A percentile compares a stretch with the other conserved stretches of the same genome.
Evolutionary conservation across 2,329 filamentous ascomycete genomes (phyloP).

Genomic region (Paraphoma sp.): DNA sequence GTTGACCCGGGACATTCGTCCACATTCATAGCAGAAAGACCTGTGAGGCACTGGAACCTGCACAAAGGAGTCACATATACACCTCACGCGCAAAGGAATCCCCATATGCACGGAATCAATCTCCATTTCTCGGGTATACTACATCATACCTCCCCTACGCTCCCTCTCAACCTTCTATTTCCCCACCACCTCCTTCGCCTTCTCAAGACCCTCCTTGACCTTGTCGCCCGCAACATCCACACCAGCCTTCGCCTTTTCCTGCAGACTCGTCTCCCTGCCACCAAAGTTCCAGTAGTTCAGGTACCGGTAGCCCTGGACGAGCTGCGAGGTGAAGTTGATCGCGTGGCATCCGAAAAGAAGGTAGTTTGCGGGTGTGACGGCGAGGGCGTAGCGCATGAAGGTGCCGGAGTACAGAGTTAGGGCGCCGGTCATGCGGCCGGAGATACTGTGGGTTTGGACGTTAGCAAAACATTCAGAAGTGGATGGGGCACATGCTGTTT

Average conservation of each 20-base stretch:
- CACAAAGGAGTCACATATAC: too few species aligned
- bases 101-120: too few species aligned
- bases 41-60: too few species aligned
- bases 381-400: slow-evolving; percentile 72
- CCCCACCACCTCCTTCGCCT: slow-evolving; percentile 11
- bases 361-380: slow-evolving; percentile 69
- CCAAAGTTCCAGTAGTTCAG: slow-evolving; percentile 65
- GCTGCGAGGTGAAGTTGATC: slow-evolving; percentile 68
- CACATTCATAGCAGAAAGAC: too few species aligned
- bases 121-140: neutral
- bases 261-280: slow-evolving; percentile 50
- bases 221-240: slow-evolving; percentile 7
- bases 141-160: neutral
- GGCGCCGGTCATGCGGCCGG: slow-evolving; percentile 68
- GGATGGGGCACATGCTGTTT: neutral
- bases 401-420: slow-evolving; percentile 67
- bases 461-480: neutral
- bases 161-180: slow-evolving; percentile 7
- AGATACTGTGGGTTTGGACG: slow-evolving; percentile 59
- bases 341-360: slow-evolving; percentile 72
- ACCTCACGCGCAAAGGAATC: too few species aligned
- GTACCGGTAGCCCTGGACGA: slow-evolving; percentile 68
- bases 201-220: slow-evolving; percentile 7
- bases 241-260: slow-evolving; percentile 43
- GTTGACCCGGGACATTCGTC: too few species aligned